Conservation (phyloP, 345 rosid species). For the Ailanthus altissimus region DNA sequence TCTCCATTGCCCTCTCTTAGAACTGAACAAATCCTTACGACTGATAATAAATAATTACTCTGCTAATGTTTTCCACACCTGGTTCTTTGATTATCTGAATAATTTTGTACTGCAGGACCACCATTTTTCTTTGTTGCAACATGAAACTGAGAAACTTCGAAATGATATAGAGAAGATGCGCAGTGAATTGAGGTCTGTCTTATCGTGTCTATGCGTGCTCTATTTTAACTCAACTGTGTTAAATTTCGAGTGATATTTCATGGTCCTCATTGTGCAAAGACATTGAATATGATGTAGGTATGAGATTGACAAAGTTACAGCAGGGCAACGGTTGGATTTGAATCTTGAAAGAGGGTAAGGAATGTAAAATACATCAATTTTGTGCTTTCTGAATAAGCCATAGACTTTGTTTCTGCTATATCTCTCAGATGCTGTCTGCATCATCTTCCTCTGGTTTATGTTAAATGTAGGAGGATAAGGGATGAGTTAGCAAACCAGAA, state of each 20-base stretch:
- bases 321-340: conserved; percentile 89
- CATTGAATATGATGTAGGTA: conserved; percentile 44
- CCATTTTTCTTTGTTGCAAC: conserved; percentile 76
- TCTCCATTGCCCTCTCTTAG: not conserved
- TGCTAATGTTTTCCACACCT: not conserved
- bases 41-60: not conserved
- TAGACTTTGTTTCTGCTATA: not conserved
- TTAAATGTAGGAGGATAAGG: conserved; percentile 60
- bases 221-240: not conserved
- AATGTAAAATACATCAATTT: not conserved
- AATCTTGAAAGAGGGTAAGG: conserved; percentile 94
- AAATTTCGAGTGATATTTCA: conserved; percentile 12
- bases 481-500: conserved; percentile 80
- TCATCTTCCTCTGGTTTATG: not conserved
- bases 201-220: not conserved
- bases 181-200: conserved; percentile 67
- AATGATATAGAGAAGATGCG: conserved; percentile 78
- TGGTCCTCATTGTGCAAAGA: conserved; percentile 9
- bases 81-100: conserved; percentile 9
- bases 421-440: too few relatives aligned
- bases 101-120: conserved; percentile 54
- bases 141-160: conserved; percentile 76
- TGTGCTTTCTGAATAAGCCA: not conserved
- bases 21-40: not conserved
- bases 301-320: conserved; percentile 87